Evolutionary conservation across 2,329 filamentous ascomycete species (phyloP).

Genomic region (Pseudocercospora crystallina): DNA sequence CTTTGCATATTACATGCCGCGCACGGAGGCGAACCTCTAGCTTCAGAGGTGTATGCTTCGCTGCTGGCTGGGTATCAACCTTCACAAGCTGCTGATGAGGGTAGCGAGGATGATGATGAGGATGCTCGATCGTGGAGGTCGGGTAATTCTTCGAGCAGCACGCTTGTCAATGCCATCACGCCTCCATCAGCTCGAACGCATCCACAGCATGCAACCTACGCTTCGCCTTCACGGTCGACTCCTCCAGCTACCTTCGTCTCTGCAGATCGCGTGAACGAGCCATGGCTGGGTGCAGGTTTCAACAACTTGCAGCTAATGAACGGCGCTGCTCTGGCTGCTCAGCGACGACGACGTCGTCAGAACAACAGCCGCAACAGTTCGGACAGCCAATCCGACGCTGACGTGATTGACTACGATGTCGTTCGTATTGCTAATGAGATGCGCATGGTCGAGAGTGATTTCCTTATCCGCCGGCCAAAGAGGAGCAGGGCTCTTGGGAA

Average conservation of each 20-base stretch:
- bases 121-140: no score
- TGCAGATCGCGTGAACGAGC: not conserved
- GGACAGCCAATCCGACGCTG: not conserved
- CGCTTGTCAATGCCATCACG: not conserved
- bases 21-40: no score
- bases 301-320: not conserved
- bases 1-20: no score
- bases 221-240: not conserved
- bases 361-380: not conserved
- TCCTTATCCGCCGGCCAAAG: no score
- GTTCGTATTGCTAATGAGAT: not conserved
- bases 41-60: no score
- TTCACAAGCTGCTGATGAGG: no score
- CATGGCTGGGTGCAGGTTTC: not conserved
- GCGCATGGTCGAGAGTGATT: not conserved
- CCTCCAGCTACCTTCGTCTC: not conserved
- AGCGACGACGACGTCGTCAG: not conserved
- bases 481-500: not conserved
- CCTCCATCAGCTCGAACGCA: not conserved
- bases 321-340: not conserved
- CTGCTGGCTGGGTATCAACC: no score
- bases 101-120: no score
- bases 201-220: not conserved
- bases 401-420: not conserved
- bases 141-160: not conserved